Conservation (phyloP, 2,329 filamentous ascomycete genomes). For the Leptodontidium sp. region DNA sequence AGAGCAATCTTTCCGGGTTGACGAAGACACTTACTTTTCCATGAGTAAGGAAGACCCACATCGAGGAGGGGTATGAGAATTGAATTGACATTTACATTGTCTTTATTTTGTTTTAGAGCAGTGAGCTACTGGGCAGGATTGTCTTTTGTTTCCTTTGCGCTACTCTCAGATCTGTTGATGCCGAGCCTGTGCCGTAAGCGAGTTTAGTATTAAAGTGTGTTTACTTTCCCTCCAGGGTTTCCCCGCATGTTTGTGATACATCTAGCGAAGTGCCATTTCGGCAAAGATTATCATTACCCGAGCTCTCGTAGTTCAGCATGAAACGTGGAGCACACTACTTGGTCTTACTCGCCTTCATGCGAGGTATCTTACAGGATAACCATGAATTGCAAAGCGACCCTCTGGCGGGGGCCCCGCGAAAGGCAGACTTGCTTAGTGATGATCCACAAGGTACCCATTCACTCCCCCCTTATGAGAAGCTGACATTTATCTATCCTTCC, state of each 20-base stretch:
- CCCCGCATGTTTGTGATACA: too few species aligned
- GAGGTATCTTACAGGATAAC: background rate
- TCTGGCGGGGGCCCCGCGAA: background rate
- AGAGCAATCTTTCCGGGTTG: too few species aligned
- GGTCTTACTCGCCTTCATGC: background rate
- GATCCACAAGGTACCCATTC: background rate
- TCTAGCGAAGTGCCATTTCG: too few species aligned
- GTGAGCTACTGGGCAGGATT: background rate
- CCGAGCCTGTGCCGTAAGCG: background rate
- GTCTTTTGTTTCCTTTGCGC: background rate
- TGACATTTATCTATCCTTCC: too few species aligned
- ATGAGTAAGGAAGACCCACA: too few species aligned
- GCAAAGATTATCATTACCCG: background rate
- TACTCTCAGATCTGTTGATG: background rate
- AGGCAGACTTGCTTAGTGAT: background rate
- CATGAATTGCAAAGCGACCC: conserved; percentile 4
- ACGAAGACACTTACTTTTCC: too few species aligned
- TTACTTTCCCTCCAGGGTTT: background rate
- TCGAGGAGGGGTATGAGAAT: too few species aligned
- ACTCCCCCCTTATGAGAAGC: background rate
- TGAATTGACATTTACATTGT: background rate
- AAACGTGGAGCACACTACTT: background rate
- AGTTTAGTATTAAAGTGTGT: background rate
- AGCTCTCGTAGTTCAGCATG: conserved; percentile 7
- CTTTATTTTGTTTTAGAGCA: background rate